These are phyloP conservation scores for Sonneratia caseolaris DNA, from an alignment of 345 rosid genomes.

Conservation along the genomic window DNA sequence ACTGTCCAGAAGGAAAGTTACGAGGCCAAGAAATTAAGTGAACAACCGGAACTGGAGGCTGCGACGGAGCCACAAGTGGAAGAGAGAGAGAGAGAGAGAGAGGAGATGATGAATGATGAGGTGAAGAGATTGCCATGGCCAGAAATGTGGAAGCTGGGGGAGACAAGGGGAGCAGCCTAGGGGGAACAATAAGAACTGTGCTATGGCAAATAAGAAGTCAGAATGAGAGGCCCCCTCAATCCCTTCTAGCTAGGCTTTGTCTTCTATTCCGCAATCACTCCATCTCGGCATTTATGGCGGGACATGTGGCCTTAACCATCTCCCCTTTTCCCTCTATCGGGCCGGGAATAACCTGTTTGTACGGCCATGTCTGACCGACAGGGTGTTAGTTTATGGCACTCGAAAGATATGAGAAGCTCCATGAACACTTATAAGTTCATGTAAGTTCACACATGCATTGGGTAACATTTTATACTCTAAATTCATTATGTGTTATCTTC, in stretches of 20 bases:
- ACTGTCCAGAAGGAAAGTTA: background rate
- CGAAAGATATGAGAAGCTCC: too few species aligned
- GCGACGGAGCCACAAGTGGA: background rate
- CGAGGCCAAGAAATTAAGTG: background rate
- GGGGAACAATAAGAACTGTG: slow-evolving; percentile 39
- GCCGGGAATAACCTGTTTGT: background rate
- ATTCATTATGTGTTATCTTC: too few species aligned
- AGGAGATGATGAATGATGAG: too few species aligned
- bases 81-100: background rate
- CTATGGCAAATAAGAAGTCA: slow-evolving; percentile 14
- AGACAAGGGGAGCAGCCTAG: slow-evolving; percentile 33
- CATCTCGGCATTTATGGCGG: slow-evolving; percentile 27
- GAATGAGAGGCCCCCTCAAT: background rate
- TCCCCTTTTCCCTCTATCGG: slow-evolving; percentile 9
- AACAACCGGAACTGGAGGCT: background rate
- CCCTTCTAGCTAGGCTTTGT: background rate
- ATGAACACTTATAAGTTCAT: too few species aligned
- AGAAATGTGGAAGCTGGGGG: slow-evolving; percentile 24
- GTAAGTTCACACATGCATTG: too few species aligned
- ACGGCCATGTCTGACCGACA: too few species aligned
- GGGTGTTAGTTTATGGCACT: too few species aligned
- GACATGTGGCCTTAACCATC: slow-evolving; percentile 41
- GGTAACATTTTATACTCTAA: too few species aligned
- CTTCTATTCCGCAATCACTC: background rate
- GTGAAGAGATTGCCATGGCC: slow-evolving; percentile 29